Percentiles rank a stretch among this genome's conserved stretches.
phyloP scores from a whole-genome alignment of 2,329 filamentous ascomycete genomes.

The Penicillium palitans region DNA sequence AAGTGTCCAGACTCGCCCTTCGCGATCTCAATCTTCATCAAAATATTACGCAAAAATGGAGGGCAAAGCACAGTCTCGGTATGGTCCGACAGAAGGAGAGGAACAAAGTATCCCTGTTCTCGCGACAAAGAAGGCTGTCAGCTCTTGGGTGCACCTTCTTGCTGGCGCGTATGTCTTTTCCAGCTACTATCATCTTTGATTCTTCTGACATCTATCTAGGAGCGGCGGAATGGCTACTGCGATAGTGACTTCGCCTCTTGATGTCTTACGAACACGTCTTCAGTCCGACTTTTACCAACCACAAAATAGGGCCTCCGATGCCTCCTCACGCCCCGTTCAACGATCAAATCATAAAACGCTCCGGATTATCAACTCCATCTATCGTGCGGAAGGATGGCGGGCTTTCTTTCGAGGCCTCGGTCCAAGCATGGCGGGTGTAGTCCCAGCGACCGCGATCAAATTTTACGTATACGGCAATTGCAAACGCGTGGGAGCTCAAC shows the following conservation, averaged over 20 bases:
- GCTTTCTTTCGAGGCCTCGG: slow-evolving; percentile 41
- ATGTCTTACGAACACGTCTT: slow-evolving; percentile 96
- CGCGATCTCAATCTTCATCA: not conserved
- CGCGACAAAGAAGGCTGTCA: not conserved
- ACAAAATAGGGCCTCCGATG: slow-evolving; percentile 49
- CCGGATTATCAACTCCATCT: slow-evolving; percentile 39
- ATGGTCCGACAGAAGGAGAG: not conserved
- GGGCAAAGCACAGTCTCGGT: not conserved
- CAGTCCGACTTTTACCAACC: slow-evolving; percentile 93
- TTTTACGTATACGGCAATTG: slow-evolving; percentile 44
- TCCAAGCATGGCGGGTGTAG: slow-evolving; percentile 42
- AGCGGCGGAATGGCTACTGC: slow-evolving; percentile 81
- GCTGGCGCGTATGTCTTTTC: slow-evolving; percentile 37
- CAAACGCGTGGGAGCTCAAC: slow-evolving; percentile 35
- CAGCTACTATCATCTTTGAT: slow-evolving; percentile 3
- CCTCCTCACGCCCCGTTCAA: slow-evolving; percentile 49
- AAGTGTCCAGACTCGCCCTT: not conserved
- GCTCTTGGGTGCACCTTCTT: slow-evolving; percentile 33
- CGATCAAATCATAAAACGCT: slow-evolving; percentile 40
- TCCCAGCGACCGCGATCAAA: slow-evolving; percentile 42
- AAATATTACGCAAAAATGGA: not conserved
- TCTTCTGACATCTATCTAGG: slow-evolving; percentile 17
- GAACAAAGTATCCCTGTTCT: not conserved
- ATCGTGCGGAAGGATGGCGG: slow-evolving; percentile 40
- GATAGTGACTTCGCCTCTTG: slow-evolving; percentile 87